Percentiles rank a stretch among this genome's conserved stretches.
These are phyloP conservation scores for Musa schizocarpa DNA, from an alignment of 176 grass and related monocot genomes.

Conservation along the genomic window DNA sequence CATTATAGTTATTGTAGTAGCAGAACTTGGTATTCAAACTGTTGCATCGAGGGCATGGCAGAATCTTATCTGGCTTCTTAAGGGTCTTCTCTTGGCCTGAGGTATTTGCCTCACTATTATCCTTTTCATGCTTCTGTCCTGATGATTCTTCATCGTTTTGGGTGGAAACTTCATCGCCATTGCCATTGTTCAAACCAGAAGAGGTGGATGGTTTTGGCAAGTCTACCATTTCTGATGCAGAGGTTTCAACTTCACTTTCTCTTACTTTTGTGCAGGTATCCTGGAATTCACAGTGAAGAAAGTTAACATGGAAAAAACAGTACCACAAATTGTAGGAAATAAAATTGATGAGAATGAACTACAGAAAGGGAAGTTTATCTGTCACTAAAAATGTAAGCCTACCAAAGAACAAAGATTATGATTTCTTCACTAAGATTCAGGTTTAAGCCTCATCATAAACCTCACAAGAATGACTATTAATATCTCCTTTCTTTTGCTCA, in stretches of 20 bases:
- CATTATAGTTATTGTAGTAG: conserved; percentile 21
- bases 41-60: conserved; percentile 15
- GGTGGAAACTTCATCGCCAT: background rate
- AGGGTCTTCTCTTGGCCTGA: conserved; percentile 1
- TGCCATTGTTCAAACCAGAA: background rate
- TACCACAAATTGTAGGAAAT: background rate
- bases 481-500: background rate
- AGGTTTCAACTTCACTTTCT: conserved; percentile 4
- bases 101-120: background rate
- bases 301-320: background rate
- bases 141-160: background rate
- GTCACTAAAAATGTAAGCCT: background rate
- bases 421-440: background rate
- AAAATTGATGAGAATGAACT: background rate
- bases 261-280: background rate
- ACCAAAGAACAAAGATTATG: background rate
- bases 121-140: background rate
- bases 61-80: conserved; percentile 16
- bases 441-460: too few relatives aligned
- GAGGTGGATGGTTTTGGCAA: background rate
- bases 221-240: background rate
- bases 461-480: background rate
- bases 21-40: conserved; percentile 18
- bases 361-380: background rate
- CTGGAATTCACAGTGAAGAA: background rate